A percentile compares a stretch with the other conserved stretches of the same genome.
These are phyloP conservation scores for Lecanicillium sp. DNA, from an alignment of 2,329 filamentous ascomycete species.

Conservation along the genomic window DNA sequence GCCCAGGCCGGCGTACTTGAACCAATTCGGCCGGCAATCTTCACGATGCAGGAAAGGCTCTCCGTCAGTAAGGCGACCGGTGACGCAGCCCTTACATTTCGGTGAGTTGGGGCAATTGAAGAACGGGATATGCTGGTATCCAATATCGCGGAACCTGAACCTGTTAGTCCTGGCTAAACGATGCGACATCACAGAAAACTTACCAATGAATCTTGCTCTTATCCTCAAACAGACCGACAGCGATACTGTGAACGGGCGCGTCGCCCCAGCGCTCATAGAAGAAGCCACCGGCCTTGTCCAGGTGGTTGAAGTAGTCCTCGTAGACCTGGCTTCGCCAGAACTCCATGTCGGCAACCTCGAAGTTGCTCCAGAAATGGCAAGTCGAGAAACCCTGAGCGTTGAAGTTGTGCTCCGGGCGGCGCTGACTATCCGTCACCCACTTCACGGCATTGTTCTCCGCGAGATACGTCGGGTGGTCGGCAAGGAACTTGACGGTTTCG, in stretches of 20 bases:
- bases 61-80: conserved; percentile 83
- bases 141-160: conserved; percentile 93
- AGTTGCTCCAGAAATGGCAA: conserved; percentile 99
- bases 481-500: conserved; percentile 87
- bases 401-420: conserved; percentile 71
- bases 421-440: conserved; percentile 75
- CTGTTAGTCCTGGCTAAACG: conserved; percentile 12
- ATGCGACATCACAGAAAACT: conserved; percentile 26
- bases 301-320: conserved; percentile 91
- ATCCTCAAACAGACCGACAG: conserved; percentile 87
- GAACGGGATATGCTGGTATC: conserved; percentile 96
- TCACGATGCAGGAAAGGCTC: conserved; percentile 80
- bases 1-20: conserved; percentile 84
- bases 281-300: conserved; percentile 85
- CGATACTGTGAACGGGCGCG: conserved; percentile 92
- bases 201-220: conserved; percentile 88
- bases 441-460: conserved; percentile 78
- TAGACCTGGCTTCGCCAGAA: conserved; percentile 91
- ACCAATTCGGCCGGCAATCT: conserved; percentile 94
- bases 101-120: conserved; percentile 98
- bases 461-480: conserved; percentile 74
- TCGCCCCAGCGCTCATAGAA: conserved; percentile 67
- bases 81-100: conserved; percentile 84
- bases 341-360: conserved; percentile 87
- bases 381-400: conserved; percentile 92